These are phyloP conservation scores for Diospyros lotus DNA, from an alignment of 148 eudicot genomes.

Conservation along the genomic window DNA sequence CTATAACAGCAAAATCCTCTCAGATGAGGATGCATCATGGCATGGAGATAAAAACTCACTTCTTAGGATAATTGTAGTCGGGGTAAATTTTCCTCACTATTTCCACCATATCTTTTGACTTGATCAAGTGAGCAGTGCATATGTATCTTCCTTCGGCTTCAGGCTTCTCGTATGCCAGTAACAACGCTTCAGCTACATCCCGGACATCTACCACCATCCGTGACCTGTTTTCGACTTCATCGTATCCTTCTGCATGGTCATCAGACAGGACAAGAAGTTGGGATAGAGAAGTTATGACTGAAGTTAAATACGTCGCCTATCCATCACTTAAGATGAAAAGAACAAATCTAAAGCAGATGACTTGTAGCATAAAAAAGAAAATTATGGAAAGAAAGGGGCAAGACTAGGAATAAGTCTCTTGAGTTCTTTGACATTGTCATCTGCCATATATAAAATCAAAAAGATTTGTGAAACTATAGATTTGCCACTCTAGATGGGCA, in stretches of 20 bases:
- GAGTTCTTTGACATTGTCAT: too few species aligned
- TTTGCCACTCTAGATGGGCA: too few species aligned
- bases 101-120: conserved; percentile 43
- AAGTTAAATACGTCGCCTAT: not conserved
- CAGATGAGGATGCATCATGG: not conserved
- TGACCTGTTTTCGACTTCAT: conserved; percentile 40
- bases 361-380: not conserved
- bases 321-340: not conserved
- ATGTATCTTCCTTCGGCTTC: conserved; percentile 73
- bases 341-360: not conserved
- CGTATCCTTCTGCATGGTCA: conserved; percentile 41
- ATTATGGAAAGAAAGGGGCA: not conserved
- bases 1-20: not conserved
- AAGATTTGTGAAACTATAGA: too few species aligned
- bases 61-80: conserved; percentile 31
- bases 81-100: conserved; percentile 23
- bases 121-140: conserved; percentile 41
- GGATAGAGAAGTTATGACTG: not conserved
- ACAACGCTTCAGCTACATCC: conserved; percentile 66
- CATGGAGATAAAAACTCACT: conserved; percentile 16
- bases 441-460: too few species aligned
- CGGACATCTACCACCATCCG: conserved; percentile 66
- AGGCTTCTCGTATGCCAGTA: conserved; percentile 64
- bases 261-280: not conserved
- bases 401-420: too few species aligned